Conservation (phyloP, 1,284 basidiomycete species). For the Cryptococcus hybrid region DNA sequence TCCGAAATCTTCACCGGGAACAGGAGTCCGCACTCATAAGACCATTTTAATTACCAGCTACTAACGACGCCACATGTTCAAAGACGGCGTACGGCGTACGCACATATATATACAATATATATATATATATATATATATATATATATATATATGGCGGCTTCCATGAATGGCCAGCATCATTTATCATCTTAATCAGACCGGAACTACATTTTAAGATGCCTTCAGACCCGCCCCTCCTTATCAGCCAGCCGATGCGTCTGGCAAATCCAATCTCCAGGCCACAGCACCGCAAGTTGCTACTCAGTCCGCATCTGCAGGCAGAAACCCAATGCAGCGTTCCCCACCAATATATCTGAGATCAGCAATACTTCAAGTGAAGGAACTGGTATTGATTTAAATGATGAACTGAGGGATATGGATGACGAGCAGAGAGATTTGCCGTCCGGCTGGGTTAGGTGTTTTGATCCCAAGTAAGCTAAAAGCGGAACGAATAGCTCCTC, state of each 20-base stretch:
- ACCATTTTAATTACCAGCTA: too few relatives aligned
- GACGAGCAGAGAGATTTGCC: conserved; percentile 43
- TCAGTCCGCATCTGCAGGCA: conserved; percentile 2
- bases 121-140: too few relatives aligned
- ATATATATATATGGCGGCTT: too few relatives aligned
- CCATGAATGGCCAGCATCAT: too few relatives aligned
- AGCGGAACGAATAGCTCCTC: background rate
- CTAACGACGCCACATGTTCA: too few relatives aligned
- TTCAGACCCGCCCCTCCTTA: conserved; percentile 25
- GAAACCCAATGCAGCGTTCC: conserved; percentile 3
- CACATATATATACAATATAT: too few relatives aligned
- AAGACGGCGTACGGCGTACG: too few relatives aligned
- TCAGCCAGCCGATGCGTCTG: background rate
- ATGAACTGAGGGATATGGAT: conserved; percentile 28
- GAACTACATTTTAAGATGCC: conserved; percentile 8
- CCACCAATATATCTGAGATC: conserved; percentile 7
- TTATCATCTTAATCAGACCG: too few relatives aligned
- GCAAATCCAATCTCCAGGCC: too few relatives aligned
- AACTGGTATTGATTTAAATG: background rate
- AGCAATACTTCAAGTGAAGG: conserved; percentile 4
- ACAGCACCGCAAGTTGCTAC: background rate
- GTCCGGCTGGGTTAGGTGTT: conserved; percentile 44
- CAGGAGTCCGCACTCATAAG: too few relatives aligned
- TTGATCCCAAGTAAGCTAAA: conserved; percentile 35
- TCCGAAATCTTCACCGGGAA: too few relatives aligned